Evolutionary conservation across 2,329 filamentous ascomycete genomes (phyloP), one percentile per base, ranked within the genome.

Genomic region (Colletotrichum sp.): DNA sequence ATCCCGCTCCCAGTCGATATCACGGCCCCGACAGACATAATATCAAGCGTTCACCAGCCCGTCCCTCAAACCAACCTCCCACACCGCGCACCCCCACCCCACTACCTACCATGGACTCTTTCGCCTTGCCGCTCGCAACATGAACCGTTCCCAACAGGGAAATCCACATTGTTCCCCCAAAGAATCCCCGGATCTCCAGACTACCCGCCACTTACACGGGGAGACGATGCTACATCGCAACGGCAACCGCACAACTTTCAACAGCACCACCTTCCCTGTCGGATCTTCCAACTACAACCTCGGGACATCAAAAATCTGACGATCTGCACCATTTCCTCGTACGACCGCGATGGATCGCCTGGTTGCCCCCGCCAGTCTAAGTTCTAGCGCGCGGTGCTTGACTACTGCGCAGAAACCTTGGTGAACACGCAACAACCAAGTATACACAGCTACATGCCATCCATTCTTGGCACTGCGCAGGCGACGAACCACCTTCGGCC

Each of bases 1-100:
- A 66, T 74, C 57, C 62, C 61, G 62, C 57, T 73, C 33, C 62
- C 34, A 18, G 62, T 67, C 63, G 7, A 67, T 58, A 72, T 38
- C 43, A 63, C 33, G 18, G 15, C 29, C 15, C 12, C n/a, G 33
- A 31, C 12, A 24, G 33, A 47, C 29, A 71, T 51, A 64, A 57
- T n/a, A 57, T 36, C 43, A 67, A 63, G 47, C 63, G 13, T 71
- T 36, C 24, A 59, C 5, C 9, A 21, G 13, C n/a, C 9, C 34
- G 15, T 59, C 43, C 64, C 31, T 55, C 68, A 24, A 67, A 62
- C 43, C 43, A 31, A 43, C 38, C 31, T 55, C 66, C 57, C 31
- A 34, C 55, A 68, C 36, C 29, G 15, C 33, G 31, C 51, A 51
- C 51, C 15, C 21, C 31, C 38, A 21, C n/a, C 43, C 43, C 43